Conservation (phyloP, 768 basidiomycete species). For the Rhodotorula toruloides region DNA sequence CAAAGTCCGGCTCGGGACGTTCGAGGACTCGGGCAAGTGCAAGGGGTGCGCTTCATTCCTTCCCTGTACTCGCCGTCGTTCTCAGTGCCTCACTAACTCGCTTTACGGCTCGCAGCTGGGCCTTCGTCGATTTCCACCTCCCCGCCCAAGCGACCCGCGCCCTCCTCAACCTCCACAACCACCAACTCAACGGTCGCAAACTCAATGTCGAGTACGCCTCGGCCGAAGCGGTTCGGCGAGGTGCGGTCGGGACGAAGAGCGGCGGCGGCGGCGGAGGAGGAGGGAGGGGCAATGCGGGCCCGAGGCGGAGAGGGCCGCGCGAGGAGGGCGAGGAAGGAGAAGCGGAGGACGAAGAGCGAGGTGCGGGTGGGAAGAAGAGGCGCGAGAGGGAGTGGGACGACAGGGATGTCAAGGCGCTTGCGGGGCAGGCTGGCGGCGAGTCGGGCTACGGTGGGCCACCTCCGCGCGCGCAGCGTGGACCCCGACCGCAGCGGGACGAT, state of each 20-base stretch:
- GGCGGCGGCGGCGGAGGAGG: too few relatives aligned
- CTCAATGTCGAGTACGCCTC: constrained; percentile 86
- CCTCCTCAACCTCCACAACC: constrained; percentile 77
- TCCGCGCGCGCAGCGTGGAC: constrained; percentile 5
- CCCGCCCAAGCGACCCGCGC: constrained; percentile 73
- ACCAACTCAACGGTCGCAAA: constrained; percentile 66
- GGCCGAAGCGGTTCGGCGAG: constrained; percentile 77
- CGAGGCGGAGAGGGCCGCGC: constrained; percentile 3
- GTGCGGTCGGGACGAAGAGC: constrained; percentile 56
- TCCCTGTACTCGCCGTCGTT: background rate
- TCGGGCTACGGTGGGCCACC: constrained; percentile 10
- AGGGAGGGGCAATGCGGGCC: too few relatives aligned
- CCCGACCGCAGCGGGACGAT: constrained; percentile 11
- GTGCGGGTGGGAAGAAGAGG: background rate
- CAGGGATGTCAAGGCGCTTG: constrained; percentile 4
- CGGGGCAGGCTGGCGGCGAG: background rate
- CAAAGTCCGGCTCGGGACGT: constrained; percentile 87
- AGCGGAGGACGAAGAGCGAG: background rate
- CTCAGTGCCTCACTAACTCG: background rate
- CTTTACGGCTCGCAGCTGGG: constrained; percentile 59
- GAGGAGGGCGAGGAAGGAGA: background rate
- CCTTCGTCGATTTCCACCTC: constrained; percentile 83
- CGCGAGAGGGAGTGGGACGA: constrained; percentile 29
- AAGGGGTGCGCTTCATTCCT: constrained; percentile 67
- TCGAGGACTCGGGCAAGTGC: constrained; percentile 89